Conservation (phyloP, 2,329 filamentous ascomycete genomes). For the Alternaria gaisen region DNA sequence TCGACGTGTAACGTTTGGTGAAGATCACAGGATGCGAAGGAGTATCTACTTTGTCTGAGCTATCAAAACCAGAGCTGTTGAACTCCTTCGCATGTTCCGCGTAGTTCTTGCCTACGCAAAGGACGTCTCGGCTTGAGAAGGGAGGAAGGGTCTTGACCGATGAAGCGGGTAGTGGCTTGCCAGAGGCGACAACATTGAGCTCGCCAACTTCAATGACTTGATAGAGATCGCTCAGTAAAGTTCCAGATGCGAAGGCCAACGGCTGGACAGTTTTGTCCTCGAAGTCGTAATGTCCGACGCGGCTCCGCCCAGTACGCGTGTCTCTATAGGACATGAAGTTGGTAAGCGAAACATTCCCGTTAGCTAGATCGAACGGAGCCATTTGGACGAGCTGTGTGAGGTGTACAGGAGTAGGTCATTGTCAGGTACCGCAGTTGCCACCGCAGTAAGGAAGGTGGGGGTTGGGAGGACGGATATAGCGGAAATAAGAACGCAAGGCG, state of each 20-base stretch:
- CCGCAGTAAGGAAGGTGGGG: too few relatives aligned
- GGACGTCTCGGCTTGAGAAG: constrained; percentile 60
- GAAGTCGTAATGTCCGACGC: neutral
- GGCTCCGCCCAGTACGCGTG: neutral
- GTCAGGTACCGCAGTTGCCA: neutral
- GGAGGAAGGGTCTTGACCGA: constrained; percentile 55
- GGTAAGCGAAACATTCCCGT: neutral
- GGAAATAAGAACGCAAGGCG: neutral
- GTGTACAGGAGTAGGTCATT: too few relatives aligned
- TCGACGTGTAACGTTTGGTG: constrained; percentile 63
- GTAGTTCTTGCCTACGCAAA: constrained; percentile 67
- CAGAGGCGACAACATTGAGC: constrained; percentile 49
- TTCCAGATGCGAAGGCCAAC: constrained; percentile 58
- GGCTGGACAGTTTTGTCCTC: constrained; percentile 32
- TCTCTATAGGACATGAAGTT: neutral
- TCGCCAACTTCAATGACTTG: constrained; percentile 61
- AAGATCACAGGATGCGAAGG: constrained; percentile 66
- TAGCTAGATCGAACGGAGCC: neutral
- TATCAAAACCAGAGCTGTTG: constrained; percentile 64
- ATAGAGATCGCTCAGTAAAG: constrained; percentile 58
- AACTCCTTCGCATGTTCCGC: constrained; percentile 66
- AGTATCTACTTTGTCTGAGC: constrained; percentile 62
- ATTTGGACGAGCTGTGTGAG: neutral
- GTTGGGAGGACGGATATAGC: neutral
- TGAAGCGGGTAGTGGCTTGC: constrained; percentile 41